phyloP scores from a whole-genome alignment of 768 basidiomycete genomes.

The Tremella mesenterica region DNA sequence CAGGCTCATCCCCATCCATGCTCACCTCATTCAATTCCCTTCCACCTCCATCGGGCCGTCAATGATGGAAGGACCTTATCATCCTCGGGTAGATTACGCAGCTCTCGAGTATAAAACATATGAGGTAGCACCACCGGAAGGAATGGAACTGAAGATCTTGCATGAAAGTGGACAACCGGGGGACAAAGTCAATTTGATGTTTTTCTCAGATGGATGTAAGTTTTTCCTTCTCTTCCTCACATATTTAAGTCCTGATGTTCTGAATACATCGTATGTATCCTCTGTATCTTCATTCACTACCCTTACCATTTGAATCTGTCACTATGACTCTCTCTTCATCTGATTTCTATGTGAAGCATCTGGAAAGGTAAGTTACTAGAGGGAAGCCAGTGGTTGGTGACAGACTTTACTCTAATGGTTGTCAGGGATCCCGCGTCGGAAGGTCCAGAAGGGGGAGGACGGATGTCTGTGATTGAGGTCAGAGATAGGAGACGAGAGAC shows the following conservation, averaged over 20 bases:
- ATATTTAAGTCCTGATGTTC: not conserved
- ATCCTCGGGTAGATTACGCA: conserved; percentile 6
- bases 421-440: too few relatives aligned
- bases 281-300: not conserved
- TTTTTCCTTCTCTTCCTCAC: not conserved
- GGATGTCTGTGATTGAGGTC: too few relatives aligned
- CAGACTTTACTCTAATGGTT: too few relatives aligned
- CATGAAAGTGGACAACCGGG: conserved; percentile 23
- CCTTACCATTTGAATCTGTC: too few relatives aligned
- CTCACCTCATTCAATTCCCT: too few relatives aligned
- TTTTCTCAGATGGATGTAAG: conserved; percentile 44
- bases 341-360: too few relatives aligned
- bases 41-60: too few relatives aligned
- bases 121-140: conserved; percentile 2
- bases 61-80: not conserved
- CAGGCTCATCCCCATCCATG: too few relatives aligned
- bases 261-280: not conserved
- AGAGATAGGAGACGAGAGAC: not conserved
- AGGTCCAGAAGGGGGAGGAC: too few relatives aligned
- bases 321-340: too few relatives aligned
- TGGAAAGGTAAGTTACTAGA: too few relatives aligned
- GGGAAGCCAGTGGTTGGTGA: too few relatives aligned
- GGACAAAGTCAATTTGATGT: conserved; percentile 35
- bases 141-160: conserved; percentile 22
- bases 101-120: not conserved